phyloP scores from a whole-genome alignment of 805 yeast species.

The Lipomyces yamadae region DNA sequence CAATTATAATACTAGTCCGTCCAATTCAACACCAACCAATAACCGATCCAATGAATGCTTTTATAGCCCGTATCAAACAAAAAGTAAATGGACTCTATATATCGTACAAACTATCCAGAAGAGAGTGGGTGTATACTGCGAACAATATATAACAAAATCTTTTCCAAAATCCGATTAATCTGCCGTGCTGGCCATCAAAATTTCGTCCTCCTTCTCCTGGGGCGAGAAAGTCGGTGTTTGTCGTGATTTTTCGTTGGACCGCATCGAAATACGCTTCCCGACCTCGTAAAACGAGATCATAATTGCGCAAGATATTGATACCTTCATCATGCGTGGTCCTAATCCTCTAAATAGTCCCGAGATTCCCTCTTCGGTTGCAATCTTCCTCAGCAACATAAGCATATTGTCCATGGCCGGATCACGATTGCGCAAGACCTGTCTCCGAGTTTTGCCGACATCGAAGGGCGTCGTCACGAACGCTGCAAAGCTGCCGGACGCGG shows the following conservation, averaged over 20 bases:
- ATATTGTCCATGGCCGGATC: conserved; percentile 50
- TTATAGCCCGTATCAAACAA: background rate
- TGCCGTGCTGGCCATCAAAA: conserved; percentile 3
- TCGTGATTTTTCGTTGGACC: conserved; percentile 9
- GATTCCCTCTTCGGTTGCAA: conserved; percentile 75
- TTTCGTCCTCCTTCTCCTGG: conserved; percentile 10
- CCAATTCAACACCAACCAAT: background rate
- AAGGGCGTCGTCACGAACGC: conserved; percentile 91
- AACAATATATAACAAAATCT: background rate
- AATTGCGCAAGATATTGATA: conserved; percentile 97
- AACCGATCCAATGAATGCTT: conserved; percentile 4
- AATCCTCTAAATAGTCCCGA: conserved; percentile 85
- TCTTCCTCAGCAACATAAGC: conserved; percentile 67
- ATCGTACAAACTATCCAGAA: background rate
- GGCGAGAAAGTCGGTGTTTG: background rate
- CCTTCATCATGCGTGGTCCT: conserved; percentile 82
- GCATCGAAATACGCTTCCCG: conserved; percentile 63
- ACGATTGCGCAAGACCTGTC: conserved; percentile 59
- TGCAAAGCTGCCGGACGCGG: conserved; percentile 80
- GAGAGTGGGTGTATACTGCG: background rate
- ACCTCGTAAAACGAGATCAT: conserved; percentile 96
- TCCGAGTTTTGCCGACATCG: conserved; percentile 94
- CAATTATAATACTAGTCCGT: background rate
- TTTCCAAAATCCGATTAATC: background rate
- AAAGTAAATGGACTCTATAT: background rate